These are phyloP conservation scores for Blastobotrys peoriensis DNA, from an alignment of 805 yeast species.

Conservation along the genomic window DNA sequence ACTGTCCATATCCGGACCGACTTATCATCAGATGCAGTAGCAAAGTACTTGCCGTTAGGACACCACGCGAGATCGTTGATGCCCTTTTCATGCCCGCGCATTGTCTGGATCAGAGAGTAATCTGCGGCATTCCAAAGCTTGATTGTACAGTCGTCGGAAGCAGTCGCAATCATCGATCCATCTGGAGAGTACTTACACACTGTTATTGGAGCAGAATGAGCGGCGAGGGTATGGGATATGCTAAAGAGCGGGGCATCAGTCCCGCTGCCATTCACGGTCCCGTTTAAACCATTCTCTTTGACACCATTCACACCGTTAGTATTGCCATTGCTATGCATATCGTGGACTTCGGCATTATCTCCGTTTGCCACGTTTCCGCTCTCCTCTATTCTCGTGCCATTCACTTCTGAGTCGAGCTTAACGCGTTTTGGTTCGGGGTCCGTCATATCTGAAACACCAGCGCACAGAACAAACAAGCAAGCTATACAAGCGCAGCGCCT, in stretches of 20 bases:
- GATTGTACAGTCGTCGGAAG: conserved; percentile 51
- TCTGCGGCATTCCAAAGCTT: conserved; percentile 47
- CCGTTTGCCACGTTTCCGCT: background rate
- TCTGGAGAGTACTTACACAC: conserved; percentile 57
- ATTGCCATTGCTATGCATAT: background rate
- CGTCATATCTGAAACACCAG: too few species aligned
- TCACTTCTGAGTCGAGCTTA: background rate
- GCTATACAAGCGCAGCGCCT: too few species aligned
- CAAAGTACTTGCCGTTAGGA: conserved; percentile 65
- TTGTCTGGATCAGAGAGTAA: conserved; percentile 32
- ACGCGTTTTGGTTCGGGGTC: background rate
- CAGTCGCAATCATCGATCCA: conserved; percentile 46
- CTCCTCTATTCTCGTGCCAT: background rate
- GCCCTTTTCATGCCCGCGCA: conserved; percentile 60
- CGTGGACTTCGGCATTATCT: background rate
- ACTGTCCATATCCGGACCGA: conserved; percentile 62
- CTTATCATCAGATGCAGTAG: conserved; percentile 82
- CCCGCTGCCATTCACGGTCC: too few species aligned
- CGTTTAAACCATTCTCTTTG: too few species aligned
- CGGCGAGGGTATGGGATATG: background rate
- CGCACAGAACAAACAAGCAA: too few species aligned
- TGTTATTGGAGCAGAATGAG: conserved; percentile 29
- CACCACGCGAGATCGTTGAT: conserved; percentile 74
- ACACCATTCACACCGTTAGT: background rate
- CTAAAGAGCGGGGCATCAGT: too few species aligned